Percentiles rank a stretch among this genome's conserved stretches.
Conservation (phyloP, 2,329 filamentous ascomycete genomes). For the Raffaelea albimanens region DNA sequence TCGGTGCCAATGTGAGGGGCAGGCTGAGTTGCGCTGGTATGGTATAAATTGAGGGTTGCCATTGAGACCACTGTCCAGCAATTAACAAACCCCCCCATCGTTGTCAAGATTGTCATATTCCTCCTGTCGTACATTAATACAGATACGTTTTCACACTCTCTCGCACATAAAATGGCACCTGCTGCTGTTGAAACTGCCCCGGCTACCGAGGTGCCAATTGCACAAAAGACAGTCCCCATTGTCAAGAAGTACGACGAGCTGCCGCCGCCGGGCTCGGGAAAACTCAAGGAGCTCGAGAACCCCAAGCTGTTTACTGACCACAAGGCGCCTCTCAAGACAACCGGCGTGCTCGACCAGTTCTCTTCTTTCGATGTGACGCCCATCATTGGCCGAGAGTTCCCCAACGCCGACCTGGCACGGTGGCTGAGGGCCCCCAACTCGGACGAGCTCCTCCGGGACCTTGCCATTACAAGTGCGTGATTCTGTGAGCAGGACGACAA, state of each 20-base stretch:
- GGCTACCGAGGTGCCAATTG: neutral
- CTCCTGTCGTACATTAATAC: no score
- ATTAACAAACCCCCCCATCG: no score
- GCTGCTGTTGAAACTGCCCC: neutral
- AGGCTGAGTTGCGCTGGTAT: no score
- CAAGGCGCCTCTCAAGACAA: constrained; percentile 13
- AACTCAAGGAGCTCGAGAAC: neutral
- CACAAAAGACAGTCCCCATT: neutral
- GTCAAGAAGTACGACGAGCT: neutral
- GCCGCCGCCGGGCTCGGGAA: neutral
- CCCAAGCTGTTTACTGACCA: neutral
- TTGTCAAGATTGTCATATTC: no score
- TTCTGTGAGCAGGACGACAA: no score
- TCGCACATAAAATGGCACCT: neutral
- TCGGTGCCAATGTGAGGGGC: no score
- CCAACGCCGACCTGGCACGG: constrained; percentile 39
- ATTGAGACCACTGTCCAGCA: no score
- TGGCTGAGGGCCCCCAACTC: constrained; percentile 43
- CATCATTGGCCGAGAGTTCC: constrained; percentile 45
- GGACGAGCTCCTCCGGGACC: constrained; percentile 47
- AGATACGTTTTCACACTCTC: no score
- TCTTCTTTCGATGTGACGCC: constrained; percentile 41
- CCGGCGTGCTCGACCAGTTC: constrained; percentile 31
- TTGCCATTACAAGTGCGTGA: constrained; percentile 47
- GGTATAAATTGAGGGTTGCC: no score